Percentiles rank a stretch among this genome's conserved stretches.
phyloP scores from a whole-genome alignment of 345 rosid species.

The Eucalyptus erythrocorys region DNA sequence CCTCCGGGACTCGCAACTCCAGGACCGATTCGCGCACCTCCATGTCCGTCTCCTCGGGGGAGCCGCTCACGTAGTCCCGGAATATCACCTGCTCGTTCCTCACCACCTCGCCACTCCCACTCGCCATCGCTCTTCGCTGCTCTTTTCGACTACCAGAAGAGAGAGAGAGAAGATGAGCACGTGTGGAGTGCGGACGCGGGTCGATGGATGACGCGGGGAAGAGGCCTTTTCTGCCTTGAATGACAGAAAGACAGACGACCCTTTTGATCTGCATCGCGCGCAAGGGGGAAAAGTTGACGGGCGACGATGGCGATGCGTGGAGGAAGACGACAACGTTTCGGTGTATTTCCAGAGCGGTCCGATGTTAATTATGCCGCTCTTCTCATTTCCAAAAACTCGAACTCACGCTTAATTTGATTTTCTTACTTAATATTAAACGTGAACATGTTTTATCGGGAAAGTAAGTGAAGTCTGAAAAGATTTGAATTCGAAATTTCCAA shows the following conservation, averaged over 20 bases:
- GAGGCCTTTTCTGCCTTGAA: neutral
- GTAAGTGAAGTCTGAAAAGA: too few species aligned
- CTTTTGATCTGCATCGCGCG: neutral
- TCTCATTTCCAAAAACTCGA: neutral
- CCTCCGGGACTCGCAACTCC: neutral
- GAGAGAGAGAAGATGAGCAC: neutral
- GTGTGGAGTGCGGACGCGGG: neutral
- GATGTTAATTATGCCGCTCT: neutral
- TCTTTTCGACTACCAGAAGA: neutral
- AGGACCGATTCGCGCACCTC: neutral
- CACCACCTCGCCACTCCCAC: neutral
- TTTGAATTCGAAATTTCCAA: too few species aligned
- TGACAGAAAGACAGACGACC: neutral
- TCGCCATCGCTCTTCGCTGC: neutral
- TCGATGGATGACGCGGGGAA: neutral
- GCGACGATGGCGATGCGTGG: neutral
- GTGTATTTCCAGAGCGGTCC: neutral
- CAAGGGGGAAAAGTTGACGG: neutral
- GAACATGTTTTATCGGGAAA: too few species aligned
- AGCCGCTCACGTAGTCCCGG: neutral
- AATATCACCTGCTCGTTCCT: neutral
- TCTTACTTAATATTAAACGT: too few species aligned
- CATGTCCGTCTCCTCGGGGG: neutral
- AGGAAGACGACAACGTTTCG: neutral
- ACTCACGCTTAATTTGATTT: too few species aligned